Base-by-base conservation (phyloP, 148 eudicot species). In the Camellia sinensis region DNA sequence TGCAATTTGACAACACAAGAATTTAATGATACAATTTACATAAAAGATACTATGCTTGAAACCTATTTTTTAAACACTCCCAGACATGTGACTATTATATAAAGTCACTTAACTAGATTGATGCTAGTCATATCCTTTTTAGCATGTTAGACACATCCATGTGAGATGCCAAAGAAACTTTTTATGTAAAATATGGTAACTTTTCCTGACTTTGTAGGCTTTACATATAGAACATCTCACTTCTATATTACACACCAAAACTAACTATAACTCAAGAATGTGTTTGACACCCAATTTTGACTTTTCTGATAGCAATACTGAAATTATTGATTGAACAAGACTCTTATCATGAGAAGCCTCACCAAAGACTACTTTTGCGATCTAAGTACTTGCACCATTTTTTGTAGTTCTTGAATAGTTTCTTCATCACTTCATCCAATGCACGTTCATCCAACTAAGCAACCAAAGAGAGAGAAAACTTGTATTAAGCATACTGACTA, bases 351-450 rank as follows among this genome's bases (percentile, higher is more conserved):
- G 9, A 82, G 37, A 76, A 80, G 80, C 70, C 92, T 87, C 79
- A 97, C 99, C 99, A 97, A 44, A 97, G 96, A 84, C 99, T 97
- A 84, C 99, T 97, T 85, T 94, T 97, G 40, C 99, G 97, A 79
- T 90, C 99, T 88, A 97, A 88, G 85, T 92, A 97, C 83, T 90
- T 92, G 99, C 99, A 97, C 99, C 99, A 97, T 80, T 85, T 97
- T 81, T 94, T 97, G 87, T 94, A 97, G 89, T 91, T 94, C 87
- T 94, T 94, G 91, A 97, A 97, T 83, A 97, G 97, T 82, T 92
- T 97, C 88, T 94, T 97, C 99, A 97, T 97, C 82, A 97, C 99
- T 86, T 89, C 93, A 65, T 91, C 85, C 77, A 97, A 81, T 67
- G 99, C 95, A 50, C 98, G 96, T 75, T 97, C 99, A 87, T 97